Conservation (phyloP, 2,329 filamentous ascomycete species). For the Cadophora sp. region DNA sequence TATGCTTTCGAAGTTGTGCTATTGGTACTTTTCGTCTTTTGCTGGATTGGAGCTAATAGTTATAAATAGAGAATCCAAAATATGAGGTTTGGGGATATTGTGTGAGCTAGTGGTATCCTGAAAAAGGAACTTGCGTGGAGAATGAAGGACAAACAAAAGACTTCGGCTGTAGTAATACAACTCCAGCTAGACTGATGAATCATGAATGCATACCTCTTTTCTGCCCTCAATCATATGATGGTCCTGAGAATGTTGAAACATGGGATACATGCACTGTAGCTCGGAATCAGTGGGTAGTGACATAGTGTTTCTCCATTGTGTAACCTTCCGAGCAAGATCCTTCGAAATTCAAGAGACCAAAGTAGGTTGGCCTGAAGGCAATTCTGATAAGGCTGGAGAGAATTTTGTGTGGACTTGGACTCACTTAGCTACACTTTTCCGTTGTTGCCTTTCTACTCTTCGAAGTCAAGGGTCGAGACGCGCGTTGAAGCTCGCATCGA, state of each 20-base stretch:
- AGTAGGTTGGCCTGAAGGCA: background rate
- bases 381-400: background rate
- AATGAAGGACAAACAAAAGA: background rate
- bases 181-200: background rate
- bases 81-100: background rate
- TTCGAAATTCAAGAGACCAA: background rate
- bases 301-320: background rate
- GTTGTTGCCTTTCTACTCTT: background rate
- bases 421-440: too few relatives aligned
- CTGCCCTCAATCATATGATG: background rate
- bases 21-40: background rate
- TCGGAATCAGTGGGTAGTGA: background rate
- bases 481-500: conserved; percentile 17
- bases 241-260: background rate
- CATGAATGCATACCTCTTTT: background rate
- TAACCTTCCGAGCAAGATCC: background rate
- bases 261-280: background rate
- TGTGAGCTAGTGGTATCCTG: background rate
- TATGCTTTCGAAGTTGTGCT: conserved; percentile 28
- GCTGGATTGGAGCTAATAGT: background rate
- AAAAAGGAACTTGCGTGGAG: background rate
- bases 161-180: background rate
- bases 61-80: conserved; percentile 8
- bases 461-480: background rate
- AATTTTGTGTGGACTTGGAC: background rate